Evolutionary conservation across 108 stramenopile species (phyloP), one percentile per base, ranked within the genome.

Genomic region (Epithemia pelagica): DNA sequence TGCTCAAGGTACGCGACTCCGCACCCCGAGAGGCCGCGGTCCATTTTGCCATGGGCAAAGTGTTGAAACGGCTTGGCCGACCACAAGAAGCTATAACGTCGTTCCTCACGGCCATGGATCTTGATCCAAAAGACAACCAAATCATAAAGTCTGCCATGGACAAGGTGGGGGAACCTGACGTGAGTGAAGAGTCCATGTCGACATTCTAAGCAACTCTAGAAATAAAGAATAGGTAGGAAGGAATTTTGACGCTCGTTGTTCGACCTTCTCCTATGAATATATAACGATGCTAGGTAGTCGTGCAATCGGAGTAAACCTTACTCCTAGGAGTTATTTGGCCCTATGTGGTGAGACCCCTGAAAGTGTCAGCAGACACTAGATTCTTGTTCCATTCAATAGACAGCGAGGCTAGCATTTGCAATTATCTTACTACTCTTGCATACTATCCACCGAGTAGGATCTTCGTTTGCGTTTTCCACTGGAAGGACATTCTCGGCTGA

Each of bases 101-200:
- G 68, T 97, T 98, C 70, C 83, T 95, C 65, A 90, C 85, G 23
- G 98, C 98, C 5, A 78, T 97, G 52, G 98, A 98, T 77, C 78
- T 98, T 25, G 96, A 96, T 65, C 96, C 92, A 19, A 98, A 98
- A 75, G 97, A 92, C 66, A 91, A 85, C 62, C 96, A 96, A 69
- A 71, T 95, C 51, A 95, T 98, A 66, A 98, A 96, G 64, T 78
- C 83, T 7, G 90, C 93, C 18, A 88, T 96, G 66, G 95, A 91
- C 54, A 81, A 85, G 64, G 66, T 97, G 28, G 95, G 96, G 28
- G 91, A 96, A 55, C 84, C 85, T 0, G 95, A 94, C 62, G 61
- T 91, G 3, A 88, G 89, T 33, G 96, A 95, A 55, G 94, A 46
- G 15, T 46, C 37, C 37, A 46, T 46, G 37, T 46, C 37, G 15